A percentile compares a stretch with the other conserved stretches of the same genome.
These are phyloP conservation scores for Clavispora santaluciae DNA, from an alignment of 805 yeast genomes.

Conservation along the genomic window DNA sequence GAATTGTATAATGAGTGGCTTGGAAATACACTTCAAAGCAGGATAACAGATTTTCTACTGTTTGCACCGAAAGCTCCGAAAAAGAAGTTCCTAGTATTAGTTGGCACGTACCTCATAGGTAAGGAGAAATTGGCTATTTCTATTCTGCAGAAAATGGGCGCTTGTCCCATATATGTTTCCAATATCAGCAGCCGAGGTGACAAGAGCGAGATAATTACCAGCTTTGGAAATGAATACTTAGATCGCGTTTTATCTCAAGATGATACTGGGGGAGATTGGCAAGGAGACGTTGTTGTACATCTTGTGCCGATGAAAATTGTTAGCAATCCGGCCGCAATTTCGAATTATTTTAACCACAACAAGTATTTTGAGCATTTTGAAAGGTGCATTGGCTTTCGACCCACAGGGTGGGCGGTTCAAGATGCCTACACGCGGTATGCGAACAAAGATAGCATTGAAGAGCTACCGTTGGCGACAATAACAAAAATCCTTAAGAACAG, in stretches of 20 bases:
- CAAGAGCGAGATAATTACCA: constrained; percentile 36
- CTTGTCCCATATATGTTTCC: constrained; percentile 53
- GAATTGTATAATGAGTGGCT: constrained; percentile 27
- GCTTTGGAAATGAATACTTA: constrained; percentile 43
- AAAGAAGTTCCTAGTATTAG: constrained; percentile 50
- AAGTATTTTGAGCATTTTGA: constrained; percentile 45
- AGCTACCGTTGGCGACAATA: constrained; percentile 5
- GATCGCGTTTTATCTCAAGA: constrained; percentile 25
- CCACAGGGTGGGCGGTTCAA: constrained; percentile 86
- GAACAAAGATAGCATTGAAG: constrained; percentile 1
- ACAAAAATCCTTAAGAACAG: constrained; percentile 11
- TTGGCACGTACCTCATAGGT: constrained; percentile 91
- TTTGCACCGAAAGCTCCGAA: constrained; percentile 14
- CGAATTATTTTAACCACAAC: constrained; percentile 45
- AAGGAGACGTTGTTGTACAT: constrained; percentile 52
- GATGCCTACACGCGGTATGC: constrained; percentile 9
- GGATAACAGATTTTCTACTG: constrained; percentile 35
- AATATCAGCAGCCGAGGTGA: constrained; percentile 41
- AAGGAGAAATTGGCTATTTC: constrained; percentile 80
- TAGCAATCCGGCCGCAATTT: constrained; percentile 40
- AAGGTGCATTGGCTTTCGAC: constrained; percentile 66
- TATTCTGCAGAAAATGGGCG: constrained; percentile 45
- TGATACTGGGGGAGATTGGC: constrained; percentile 24
- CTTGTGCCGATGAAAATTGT: constrained; percentile 63
- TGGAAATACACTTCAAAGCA: constrained; percentile 30